Percentiles rank a stretch among this genome's conserved stretches.
Evolutionary conservation across 2,329 filamentous ascomycete genomes (phyloP).

Genomic region (Geosmithia morbida): DNA sequence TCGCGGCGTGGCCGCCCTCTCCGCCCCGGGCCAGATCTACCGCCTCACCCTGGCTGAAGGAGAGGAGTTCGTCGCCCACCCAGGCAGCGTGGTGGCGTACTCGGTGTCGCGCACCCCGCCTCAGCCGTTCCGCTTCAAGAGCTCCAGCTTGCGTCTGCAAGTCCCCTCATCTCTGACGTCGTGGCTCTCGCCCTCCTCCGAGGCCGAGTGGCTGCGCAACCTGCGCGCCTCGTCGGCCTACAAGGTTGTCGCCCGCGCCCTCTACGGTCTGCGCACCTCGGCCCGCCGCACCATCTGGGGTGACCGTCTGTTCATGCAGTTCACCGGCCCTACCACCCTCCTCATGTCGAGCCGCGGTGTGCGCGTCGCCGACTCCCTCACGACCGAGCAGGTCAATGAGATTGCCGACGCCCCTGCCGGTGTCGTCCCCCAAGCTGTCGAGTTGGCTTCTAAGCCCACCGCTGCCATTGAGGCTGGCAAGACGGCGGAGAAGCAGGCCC

Average conservation of each 20-base stretch:
- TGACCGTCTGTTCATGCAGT: slow-evolving; percentile 81
- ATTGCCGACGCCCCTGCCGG: slow-evolving; percentile 74
- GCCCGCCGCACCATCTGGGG: slow-evolving; percentile 80
- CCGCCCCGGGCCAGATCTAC: slow-evolving; percentile 80
- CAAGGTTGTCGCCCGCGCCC: slow-evolving; percentile 48
- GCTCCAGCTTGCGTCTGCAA: slow-evolving; percentile 62
- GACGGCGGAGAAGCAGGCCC: slow-evolving; percentile 16
- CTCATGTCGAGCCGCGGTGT: slow-evolving; percentile 80
- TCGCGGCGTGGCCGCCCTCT: slow-evolving; percentile 70
- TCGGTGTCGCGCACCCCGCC: slow-evolving; percentile 60
- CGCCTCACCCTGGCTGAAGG: slow-evolving; percentile 66
- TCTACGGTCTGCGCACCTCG: slow-evolving; percentile 61
- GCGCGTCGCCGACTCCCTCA: slow-evolving; percentile 64
- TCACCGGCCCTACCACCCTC: slow-evolving; percentile 74
- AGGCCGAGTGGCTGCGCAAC: slow-evolving; percentile 56
- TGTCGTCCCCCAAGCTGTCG: slow-evolving; percentile 44
- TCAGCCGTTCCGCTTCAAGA: slow-evolving; percentile 73
- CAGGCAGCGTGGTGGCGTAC: slow-evolving; percentile 85
- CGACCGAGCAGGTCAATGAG: slow-evolving; percentile 70
- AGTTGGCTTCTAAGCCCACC: slow-evolving; percentile 19
- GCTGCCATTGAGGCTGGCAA: slow-evolving; percentile 7
- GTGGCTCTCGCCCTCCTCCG: slow-evolving; percentile 37
- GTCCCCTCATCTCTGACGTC: slow-evolving; percentile 50
- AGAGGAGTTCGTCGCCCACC: slow-evolving; percentile 85
- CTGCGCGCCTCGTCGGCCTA: slow-evolving; percentile 61